Percentiles rank a stretch among this genome's conserved stretches.
Evolutionary conservation across 768 basidiomycete genomes (phyloP).

Genomic region (Termitomyces sp.): DNA sequence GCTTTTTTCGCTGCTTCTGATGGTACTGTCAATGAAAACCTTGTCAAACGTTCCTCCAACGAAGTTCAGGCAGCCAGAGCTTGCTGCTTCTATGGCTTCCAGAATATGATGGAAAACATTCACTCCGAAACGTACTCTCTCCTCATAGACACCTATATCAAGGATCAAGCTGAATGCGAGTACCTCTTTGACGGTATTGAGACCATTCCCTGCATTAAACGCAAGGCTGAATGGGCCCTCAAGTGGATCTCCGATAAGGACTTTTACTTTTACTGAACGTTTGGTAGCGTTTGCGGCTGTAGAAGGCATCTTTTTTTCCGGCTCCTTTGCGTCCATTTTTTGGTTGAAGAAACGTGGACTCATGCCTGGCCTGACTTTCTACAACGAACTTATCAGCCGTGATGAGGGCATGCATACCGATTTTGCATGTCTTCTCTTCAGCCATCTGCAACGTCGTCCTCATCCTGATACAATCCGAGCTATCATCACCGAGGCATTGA

Average conservation of each 20-base stretch:
- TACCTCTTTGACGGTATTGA: slow-evolving; percentile 91
- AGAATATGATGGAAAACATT: slow-evolving; percentile 98
- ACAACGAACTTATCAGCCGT: slow-evolving; percentile 92
- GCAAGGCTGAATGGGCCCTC: slow-evolving; percentile 94
- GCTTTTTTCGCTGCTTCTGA: slow-evolving; percentile 97
- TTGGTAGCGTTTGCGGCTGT: slow-evolving; percentile 93
- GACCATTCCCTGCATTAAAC: slow-evolving; percentile 87
- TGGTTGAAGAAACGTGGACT: slow-evolving; percentile 98
- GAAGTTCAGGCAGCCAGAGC: slow-evolving; percentile 93
- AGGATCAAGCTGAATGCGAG: slow-evolving; percentile 67
- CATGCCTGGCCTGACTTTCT: too few relatives aligned
- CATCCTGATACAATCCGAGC: slow-evolving; percentile 68
- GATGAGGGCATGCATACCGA: slow-evolving; percentile 98
- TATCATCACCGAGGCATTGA: slow-evolving; percentile 85
- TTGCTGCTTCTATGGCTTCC: slow-evolving; percentile 95
- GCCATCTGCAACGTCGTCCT: slow-evolving; percentile 73
- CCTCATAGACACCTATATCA: slow-evolving; percentile 93
- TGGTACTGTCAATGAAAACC: slow-evolving; percentile 95
- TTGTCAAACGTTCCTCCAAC: slow-evolving; percentile 87
- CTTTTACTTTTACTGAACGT: slow-evolving; percentile 83
- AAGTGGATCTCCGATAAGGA: slow-evolving; percentile 63
- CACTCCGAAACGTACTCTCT: too few relatives aligned
- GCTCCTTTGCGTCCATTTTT: slow-evolving; percentile 90
- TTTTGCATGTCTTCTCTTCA: slow-evolving; percentile 88
- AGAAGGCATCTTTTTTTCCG: slow-evolving; percentile 96